Evolutionary conservation across 495 filamentous ascomycete species (phyloP).

Genomic region (Terfezia claveryi): DNA sequence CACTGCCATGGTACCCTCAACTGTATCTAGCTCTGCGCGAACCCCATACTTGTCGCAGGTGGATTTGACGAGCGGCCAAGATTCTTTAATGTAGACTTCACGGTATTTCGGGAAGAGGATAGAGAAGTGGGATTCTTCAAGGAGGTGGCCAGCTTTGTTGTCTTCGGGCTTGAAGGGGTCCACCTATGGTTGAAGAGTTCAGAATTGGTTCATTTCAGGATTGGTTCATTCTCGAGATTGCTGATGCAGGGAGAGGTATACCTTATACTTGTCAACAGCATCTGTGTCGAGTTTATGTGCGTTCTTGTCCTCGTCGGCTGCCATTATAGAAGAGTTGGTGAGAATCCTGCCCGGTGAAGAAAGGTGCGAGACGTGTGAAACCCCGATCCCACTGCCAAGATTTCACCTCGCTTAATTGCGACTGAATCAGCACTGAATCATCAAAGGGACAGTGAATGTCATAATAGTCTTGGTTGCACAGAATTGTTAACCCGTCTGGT

Average conservation of each 20-base stretch:
- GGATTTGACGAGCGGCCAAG: constrained; percentile 68
- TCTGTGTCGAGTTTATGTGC: constrained; percentile 94
- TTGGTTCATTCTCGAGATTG: background rate
- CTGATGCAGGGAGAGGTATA: constrained; percentile 15
- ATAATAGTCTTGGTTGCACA: no score
- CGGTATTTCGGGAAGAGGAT: constrained; percentile 96
- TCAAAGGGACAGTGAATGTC: no score
- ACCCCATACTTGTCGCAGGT: constrained; percentile 63
- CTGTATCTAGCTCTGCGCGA: constrained; percentile 73
- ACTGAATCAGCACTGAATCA: no score
- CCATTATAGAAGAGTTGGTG: constrained; percentile 3
- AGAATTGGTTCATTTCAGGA: background rate
- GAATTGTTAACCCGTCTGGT: no score
- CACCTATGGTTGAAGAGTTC: constrained; percentile 26
- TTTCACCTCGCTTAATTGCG: no score
- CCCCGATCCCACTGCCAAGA: background rate
- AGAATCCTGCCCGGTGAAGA: background rate
- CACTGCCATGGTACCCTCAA: constrained; percentile 89
- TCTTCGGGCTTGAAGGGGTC: constrained; percentile 69
- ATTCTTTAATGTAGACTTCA: constrained; percentile 75
- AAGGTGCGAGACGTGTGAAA: background rate
- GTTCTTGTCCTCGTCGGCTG: constrained; percentile 80
- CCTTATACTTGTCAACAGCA: constrained; percentile 95
- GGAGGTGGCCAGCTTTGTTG: constrained; percentile 66
- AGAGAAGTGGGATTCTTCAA: constrained; percentile 77